Percentiles rank a stretch among this genome's conserved stretches.
These are phyloP conservation scores for Chenopodium album DNA, from an alignment of 148 eudicot genomes.

Conservation along the genomic window DNA sequence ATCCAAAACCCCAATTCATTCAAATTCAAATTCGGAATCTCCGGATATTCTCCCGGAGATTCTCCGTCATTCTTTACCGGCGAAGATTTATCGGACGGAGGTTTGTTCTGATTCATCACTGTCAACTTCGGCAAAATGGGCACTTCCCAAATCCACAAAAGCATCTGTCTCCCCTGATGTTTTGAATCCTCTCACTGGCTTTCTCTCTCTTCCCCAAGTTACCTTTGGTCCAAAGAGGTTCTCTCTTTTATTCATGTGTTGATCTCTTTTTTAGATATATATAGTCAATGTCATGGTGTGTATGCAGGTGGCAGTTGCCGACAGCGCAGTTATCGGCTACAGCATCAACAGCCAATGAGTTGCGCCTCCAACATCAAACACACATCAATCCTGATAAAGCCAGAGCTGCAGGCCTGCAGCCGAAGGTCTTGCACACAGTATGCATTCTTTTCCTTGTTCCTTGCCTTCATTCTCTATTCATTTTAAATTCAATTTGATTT, in stretches of 20 bases:
- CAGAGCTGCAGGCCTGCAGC: conserved; percentile 86
- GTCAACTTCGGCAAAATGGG: conserved; percentile 62
- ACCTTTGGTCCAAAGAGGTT: conserved; percentile 90
- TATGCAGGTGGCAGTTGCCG: conserved; percentile 79
- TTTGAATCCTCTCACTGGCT: conserved; percentile 72
- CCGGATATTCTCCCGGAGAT: conserved; percentile 68
- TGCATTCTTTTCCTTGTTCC: conserved; percentile 8
- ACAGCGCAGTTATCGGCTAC: conserved; percentile 44
- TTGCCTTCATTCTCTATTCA: neutral
- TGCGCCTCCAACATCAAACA: conserved; percentile 52
- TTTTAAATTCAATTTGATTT: too few relatives aligned
- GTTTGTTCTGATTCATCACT: conserved; percentile 39
- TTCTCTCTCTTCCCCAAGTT: conserved; percentile 77
- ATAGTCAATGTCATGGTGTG: neutral
- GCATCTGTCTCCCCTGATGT: conserved; percentile 48
- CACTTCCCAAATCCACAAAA: conserved; percentile 28
- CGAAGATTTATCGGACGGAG: conserved; percentile 41
- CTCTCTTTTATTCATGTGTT: neutral
- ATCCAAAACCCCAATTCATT: neutral
- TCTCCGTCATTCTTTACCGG: conserved; percentile 71
- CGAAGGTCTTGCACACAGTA: conserved; percentile 74
- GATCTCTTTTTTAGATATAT: too few relatives aligned
- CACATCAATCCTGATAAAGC: conserved; percentile 67
- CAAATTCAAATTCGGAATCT: conserved; percentile 1
- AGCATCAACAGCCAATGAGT: conserved; percentile 88